Evolutionary conservation across 2,329 filamentous ascomycete genomes (phyloP).

Genomic region (Claviceps paspali): DNA sequence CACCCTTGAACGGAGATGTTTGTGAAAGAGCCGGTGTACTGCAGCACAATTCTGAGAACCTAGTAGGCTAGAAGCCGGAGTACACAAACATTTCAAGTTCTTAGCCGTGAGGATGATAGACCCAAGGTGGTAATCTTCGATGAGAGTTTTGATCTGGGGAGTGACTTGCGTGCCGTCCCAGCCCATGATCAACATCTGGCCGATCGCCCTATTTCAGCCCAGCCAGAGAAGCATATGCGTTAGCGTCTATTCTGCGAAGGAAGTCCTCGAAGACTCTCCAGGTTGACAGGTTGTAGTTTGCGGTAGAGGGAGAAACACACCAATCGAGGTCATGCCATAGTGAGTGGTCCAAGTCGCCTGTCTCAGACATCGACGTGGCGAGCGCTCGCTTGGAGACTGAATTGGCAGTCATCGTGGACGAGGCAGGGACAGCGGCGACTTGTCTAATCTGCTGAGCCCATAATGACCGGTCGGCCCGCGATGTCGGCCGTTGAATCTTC

Average conservation of each 20-base stretch:
- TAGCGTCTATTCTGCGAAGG: background rate
- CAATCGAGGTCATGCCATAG: constrained; percentile 65
- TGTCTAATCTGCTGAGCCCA: constrained; percentile 10
- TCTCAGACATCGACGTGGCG: constrained; percentile 10
- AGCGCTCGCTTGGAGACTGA: constrained; percentile 15
- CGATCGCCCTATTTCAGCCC: constrained; percentile 42
- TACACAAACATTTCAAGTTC: constrained; percentile 59
- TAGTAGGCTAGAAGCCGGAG: background rate
- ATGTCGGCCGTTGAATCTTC: constrained; percentile 1
- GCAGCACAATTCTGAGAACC: background rate
- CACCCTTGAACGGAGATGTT: background rate
- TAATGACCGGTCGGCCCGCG: constrained; percentile 2
- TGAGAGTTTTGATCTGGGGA: constrained; percentile 65
- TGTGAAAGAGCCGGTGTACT: background rate
- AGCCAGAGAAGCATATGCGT: background rate
- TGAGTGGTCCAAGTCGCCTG: constrained; percentile 36
- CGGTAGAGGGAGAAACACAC: constrained; percentile 30
- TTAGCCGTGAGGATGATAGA: constrained; percentile 75
- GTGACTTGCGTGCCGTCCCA: constrained; percentile 77
- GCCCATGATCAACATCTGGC: constrained; percentile 68
- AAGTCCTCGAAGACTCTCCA: background rate
- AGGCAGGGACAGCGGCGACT: constrained; percentile 9
- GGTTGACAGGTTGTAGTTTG: background rate
- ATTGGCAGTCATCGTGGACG: constrained; percentile 13
- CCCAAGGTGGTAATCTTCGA: constrained; percentile 74